Conservation (phyloP, 768 basidiomycete species). For the Mycena metata region DNA sequence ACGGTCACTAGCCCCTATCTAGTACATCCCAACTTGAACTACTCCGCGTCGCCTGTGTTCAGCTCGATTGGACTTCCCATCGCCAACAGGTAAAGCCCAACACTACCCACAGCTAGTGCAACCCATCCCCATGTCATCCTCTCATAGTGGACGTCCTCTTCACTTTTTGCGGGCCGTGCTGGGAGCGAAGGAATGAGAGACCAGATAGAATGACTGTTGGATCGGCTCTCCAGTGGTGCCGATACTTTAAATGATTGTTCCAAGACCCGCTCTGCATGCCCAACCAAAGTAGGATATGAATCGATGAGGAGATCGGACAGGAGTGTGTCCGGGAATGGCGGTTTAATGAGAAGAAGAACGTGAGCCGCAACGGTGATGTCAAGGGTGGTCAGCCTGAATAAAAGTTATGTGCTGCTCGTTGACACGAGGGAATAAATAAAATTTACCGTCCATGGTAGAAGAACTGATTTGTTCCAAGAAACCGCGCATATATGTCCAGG, state of each 20-base stretch:
- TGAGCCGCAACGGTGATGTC: slow-evolving; percentile 80
- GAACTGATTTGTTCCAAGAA: slow-evolving; percentile 65
- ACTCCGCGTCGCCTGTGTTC: background rate
- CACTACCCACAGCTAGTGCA: slow-evolving; percentile 58
- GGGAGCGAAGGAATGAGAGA: slow-evolving; percentile 55
- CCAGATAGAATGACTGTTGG: slow-evolving; percentile 49
- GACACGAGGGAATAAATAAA: background rate
- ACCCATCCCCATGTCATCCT: slow-evolving; percentile 69
- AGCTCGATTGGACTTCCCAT: slow-evolving; percentile 12
- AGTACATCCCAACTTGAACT: background rate
- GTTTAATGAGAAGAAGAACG: slow-evolving; percentile 68
- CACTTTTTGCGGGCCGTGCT: slow-evolving; percentile 42
- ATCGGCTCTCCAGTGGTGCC: slow-evolving; percentile 34
- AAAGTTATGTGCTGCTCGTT: slow-evolving; percentile 4
- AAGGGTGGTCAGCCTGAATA: slow-evolving; percentile 67
- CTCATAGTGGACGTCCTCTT: slow-evolving; percentile 62
- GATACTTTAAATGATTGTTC: slow-evolving; percentile 42
- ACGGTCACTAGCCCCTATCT: no score
- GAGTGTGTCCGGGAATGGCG: slow-evolving; percentile 73
- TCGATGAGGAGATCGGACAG: slow-evolving; percentile 67
- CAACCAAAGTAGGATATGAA: slow-evolving; percentile 68
- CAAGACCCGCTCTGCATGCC: slow-evolving; percentile 69
- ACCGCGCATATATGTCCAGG: slow-evolving; percentile 70
- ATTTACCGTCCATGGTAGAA: slow-evolving; percentile 65
- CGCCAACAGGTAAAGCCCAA: slow-evolving; percentile 48